Evolutionary conservation across 2,329 filamentous ascomycete species (phyloP).

Genomic region (Colletotrichum sp.): DNA sequence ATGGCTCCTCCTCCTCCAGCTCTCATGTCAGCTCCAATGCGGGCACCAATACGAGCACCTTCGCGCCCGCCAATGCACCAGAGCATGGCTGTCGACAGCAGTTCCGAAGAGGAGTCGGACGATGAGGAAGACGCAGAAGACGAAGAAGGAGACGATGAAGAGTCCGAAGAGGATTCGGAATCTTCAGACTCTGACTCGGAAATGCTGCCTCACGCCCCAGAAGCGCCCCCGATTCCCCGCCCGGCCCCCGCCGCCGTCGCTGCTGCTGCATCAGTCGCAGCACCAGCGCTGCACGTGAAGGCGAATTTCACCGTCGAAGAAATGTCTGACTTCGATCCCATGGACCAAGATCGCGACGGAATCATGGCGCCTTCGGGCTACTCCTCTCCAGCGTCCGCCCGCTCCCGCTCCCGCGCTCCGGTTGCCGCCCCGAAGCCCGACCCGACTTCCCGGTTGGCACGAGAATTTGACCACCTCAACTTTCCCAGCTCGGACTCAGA

Average conservation of each 20-base stretch:
- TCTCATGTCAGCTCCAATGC: slow-evolving; percentile 14
- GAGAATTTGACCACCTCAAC: slow-evolving; percentile 49
- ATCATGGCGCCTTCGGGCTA: slow-evolving; percentile 50
- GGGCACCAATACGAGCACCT: neutral
- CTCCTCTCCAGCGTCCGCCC: slow-evolving; percentile 47
- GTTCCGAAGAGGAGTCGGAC: slow-evolving; percentile 7
- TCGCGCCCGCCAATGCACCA: neutral
- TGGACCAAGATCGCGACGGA: slow-evolving; percentile 46
- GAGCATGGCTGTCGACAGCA: neutral
- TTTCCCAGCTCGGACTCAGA: slow-evolving; percentile 42
- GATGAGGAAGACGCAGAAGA: slow-evolving; percentile 7
- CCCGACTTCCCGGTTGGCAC: slow-evolving; percentile 48
- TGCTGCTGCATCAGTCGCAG: neutral
- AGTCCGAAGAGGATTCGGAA: slow-evolving; percentile 9
- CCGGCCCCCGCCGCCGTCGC: neutral
- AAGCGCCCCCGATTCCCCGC: neutral
- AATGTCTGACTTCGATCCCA: slow-evolving; percentile 46
- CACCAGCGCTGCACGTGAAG: neutral
- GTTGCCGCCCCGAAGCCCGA: slow-evolving; percentile 28
- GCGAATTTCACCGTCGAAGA: slow-evolving; percentile 48
- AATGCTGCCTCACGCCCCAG: slow-evolving; percentile 11
- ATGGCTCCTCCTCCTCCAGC: neutral
- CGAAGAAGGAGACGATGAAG: slow-evolving; percentile 19
- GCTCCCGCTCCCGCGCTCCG: slow-evolving; percentile 38
- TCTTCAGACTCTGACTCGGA: slow-evolving; percentile 24